These are phyloP conservation scores for Alternaria incomplexa DNA, from an alignment of 2,329 filamentous ascomycete genomes.

Conservation along the genomic window DNA sequence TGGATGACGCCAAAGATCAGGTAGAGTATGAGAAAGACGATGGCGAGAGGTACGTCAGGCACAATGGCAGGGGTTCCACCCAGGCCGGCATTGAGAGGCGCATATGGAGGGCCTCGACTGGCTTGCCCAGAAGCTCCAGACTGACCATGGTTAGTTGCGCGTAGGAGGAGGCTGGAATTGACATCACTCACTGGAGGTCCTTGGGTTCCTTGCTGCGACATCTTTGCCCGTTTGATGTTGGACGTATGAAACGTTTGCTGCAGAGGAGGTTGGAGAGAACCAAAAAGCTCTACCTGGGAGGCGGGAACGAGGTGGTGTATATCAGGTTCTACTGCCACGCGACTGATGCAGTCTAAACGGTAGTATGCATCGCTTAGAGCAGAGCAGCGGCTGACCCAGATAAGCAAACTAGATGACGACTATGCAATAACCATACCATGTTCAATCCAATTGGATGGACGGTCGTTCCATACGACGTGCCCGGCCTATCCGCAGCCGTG, in stretches of 20 bases:
- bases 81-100: slow-evolving; percentile 32
- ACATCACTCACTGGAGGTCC: slow-evolving; percentile 12
- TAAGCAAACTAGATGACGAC: slow-evolving; percentile 32
- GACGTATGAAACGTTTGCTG: slow-evolving; percentile 4
- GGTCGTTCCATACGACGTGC: slow-evolving; percentile 9
- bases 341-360: slow-evolving; percentile 19
- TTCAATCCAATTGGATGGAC: slow-evolving; percentile 22
- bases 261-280: slow-evolving; percentile 9
- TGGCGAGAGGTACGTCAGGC: slow-evolving; percentile 51
- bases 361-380: slow-evolving; percentile 24
- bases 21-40: slow-evolving; percentile 52
- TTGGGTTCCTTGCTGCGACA: slow-evolving; percentile 15
- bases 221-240: slow-evolving; percentile 4
- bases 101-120: slow-evolving; percentile 35
- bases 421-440: slow-evolving; percentile 18
- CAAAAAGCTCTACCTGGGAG: slow-evolving; percentile 7
- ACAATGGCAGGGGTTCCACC: slow-evolving; percentile 37
- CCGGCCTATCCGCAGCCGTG: slow-evolving; percentile 9
- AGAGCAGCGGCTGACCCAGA: slow-evolving; percentile 18
- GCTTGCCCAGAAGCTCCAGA: background rate
- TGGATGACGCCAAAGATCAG: slow-evolving; percentile 49
- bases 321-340: slow-evolving; percentile 22
- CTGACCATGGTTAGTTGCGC: slow-evolving; percentile 14
- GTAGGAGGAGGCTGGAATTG: background rate
- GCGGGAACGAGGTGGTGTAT: slow-evolving; percentile 22